These are phyloP conservation scores for Evernia prunastri DNA, from an alignment of 495 filamentous ascomycete genomes.

Conservation along the genomic window DNA sequence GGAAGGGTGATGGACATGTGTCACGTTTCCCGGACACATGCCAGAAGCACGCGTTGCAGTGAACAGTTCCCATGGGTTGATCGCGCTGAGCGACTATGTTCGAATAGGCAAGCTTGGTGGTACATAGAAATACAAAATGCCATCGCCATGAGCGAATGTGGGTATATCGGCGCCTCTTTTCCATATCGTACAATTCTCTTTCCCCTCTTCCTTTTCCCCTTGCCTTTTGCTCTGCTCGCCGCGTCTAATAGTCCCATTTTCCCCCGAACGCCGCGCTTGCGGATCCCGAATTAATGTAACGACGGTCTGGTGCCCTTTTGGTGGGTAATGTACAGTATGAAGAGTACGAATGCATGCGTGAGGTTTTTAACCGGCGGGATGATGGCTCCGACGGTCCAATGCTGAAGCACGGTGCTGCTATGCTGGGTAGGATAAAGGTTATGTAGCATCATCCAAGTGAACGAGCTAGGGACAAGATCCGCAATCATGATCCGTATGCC, in stretches of 20 bases:
- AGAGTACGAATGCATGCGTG: neutral
- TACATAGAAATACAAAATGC: neutral
- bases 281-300: conserved; percentile 1
- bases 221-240: no score
- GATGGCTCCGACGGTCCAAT: neutral
- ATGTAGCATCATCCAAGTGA: neutral
- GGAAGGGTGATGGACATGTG: no score
- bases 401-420: neutral
- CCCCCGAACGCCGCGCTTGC: conserved; percentile 14
- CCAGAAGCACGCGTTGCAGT: neutral
- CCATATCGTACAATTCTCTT: conserved; percentile 8
- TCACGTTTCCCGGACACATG: no score
- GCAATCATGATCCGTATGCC: neutral
- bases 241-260: neutral
- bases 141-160: conserved; percentile 27
- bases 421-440: neutral
- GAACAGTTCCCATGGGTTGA: no score
- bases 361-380: conserved; percentile 2
- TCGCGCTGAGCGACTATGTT: neutral
- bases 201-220: neutral
- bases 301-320: neutral
- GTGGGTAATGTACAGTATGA: neutral
- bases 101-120: neutral
- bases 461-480: neutral
- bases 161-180: conserved; percentile 19